These are phyloP conservation scores for Fistulinella staudtii DNA, from an alignment of 1,284 basidiomycete species.

Conservation along the genomic window DNA sequence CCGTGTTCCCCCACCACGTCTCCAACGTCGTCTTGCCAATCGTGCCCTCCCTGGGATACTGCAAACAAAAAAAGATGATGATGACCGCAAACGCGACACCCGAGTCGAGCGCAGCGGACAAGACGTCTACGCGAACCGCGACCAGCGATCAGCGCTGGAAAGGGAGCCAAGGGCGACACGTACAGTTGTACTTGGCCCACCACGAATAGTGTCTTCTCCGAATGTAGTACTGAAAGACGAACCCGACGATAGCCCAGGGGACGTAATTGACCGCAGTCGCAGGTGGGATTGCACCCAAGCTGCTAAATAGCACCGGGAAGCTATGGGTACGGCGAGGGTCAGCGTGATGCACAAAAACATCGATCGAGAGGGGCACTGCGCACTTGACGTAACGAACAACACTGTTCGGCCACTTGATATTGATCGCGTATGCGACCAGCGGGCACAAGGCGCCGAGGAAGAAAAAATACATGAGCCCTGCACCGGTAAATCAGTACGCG, in stretches of 20 bases:
- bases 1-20: constrained; percentile 72
- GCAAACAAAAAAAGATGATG: constrained; percentile 65
- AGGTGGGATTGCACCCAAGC: constrained; percentile 49
- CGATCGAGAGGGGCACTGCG: neutral
- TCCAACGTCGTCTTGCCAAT: constrained; percentile 55
- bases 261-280: constrained; percentile 46
- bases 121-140: constrained; percentile 35
- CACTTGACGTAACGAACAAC: constrained; percentile 46
- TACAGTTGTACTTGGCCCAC: constrained; percentile 58
- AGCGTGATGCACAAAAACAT: neutral
- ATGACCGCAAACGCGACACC: constrained; percentile 53
- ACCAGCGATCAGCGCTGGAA: no score
- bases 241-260: constrained; percentile 47
- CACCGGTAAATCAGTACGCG: neutral
- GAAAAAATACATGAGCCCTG: constrained; percentile 50
- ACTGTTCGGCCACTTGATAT: constrained; percentile 41
- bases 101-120: constrained; percentile 47
- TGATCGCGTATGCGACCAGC: constrained; percentile 36
- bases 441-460: constrained; percentile 51
- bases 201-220: constrained; percentile 45
- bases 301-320: constrained; percentile 52
- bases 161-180: no score
- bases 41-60: constrained; percentile 59
- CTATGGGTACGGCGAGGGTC: constrained; percentile 13
- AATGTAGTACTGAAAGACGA: constrained; percentile 53